Conservation (phyloP, 345 rosid genomes). For the Dovyalis caffra region DNA sequence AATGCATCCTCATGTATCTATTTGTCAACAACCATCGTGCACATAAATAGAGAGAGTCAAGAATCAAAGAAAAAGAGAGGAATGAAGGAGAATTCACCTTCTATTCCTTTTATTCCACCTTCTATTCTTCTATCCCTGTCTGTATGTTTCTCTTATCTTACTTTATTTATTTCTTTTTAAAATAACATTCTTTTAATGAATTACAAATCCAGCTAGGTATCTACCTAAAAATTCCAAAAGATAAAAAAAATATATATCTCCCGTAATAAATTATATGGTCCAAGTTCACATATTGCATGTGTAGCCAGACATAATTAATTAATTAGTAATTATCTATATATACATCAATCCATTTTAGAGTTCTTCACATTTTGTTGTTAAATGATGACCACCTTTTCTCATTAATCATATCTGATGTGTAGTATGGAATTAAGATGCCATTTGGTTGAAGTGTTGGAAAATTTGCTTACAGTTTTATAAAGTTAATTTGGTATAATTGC, state of each 20-base stretch:
- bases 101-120: constrained; percentile 17
- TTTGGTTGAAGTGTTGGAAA: too few species aligned
- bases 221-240: background rate
- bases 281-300: background rate
- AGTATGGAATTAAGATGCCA: background rate
- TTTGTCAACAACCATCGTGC: constrained; percentile 21
- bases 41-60: constrained; percentile 9
- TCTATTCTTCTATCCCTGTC: constrained; percentile 3
- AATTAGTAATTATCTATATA: too few species aligned
- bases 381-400: background rate
- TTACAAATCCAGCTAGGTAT: background rate
- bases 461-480: too few species aligned
- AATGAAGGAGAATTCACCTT: constrained; percentile 15
- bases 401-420: background rate
- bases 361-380: background rate
- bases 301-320: background rate
- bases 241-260: background rate
- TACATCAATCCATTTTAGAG: background rate
- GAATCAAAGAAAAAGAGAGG: background rate
- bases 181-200: background rate
- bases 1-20: constrained; percentile 1
- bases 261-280: background rate
- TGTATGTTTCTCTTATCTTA: background rate
- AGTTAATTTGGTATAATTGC: too few species aligned
- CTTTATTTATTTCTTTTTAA: too few species aligned